phyloP scores from a whole-genome alignment of 768 basidiomycete genomes.

The Chalciporus sphaerocephalus region DNA sequence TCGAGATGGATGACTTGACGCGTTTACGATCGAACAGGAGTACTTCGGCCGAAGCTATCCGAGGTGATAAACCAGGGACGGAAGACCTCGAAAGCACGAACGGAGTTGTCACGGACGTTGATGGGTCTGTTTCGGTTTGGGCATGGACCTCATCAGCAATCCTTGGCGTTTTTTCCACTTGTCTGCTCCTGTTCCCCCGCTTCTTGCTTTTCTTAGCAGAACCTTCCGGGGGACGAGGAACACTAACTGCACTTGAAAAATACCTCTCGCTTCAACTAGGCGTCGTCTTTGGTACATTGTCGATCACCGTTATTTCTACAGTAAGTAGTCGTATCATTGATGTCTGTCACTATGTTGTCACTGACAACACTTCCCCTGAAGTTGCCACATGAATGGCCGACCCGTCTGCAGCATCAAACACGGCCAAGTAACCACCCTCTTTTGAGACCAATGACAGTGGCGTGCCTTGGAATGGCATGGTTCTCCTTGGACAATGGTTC shows the following conservation, averaged over 20 bases:
- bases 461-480: conserved; percentile 52
- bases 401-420: conserved; percentile 27
- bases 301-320: conserved; percentile 54
- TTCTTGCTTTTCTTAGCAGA: conserved; percentile 65
- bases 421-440: conserved; percentile 51
- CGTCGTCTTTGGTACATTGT: conserved; percentile 52
- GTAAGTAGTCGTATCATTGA: conserved; percentile 33
- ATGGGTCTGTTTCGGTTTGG: conserved; percentile 35
- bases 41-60: conserved; percentile 9
- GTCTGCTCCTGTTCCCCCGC: conserved; percentile 53
- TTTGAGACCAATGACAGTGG: conserved; percentile 54
- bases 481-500: conserved; percentile 59
- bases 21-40: conserved; percentile 1
- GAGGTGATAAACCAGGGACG: conserved; percentile 5
- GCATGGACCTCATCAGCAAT: conserved; percentile 34
- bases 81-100: conserved; percentile 9
- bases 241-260: conserved; percentile 61
- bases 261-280: conserved; percentile 68
- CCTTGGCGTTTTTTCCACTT: conserved; percentile 32
- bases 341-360: conserved; percentile 1
- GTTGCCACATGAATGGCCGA: conserved; percentile 43
- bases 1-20: conserved; percentile 42
- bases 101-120: conserved; percentile 5
- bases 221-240: conserved; percentile 37
- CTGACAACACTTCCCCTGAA: conserved; percentile 14